Percentiles rank a stretch among this genome's conserved stretches.
These are phyloP conservation scores for Salix udensis DNA, from an alignment of 345 rosid genomes.

Conservation along the genomic window DNA sequence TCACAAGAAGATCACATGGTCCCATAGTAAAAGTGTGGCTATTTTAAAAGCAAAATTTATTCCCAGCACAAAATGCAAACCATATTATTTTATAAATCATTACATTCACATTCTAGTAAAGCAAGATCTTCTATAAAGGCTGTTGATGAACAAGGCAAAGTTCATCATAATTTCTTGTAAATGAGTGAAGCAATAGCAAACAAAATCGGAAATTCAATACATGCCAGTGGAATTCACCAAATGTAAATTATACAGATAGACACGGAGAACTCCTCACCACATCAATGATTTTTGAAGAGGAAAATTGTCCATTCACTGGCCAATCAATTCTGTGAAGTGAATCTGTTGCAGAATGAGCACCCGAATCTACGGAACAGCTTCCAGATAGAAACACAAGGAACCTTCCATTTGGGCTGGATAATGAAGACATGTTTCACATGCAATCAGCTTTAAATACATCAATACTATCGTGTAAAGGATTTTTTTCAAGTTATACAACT, in stretches of 20 bases:
- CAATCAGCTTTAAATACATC: not conserved
- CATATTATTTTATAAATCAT: no score
- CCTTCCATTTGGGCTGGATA: constrained; percentile 78
- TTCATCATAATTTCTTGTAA: not conserved
- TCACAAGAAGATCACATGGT: not conserved
- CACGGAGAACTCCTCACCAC: constrained; percentile 58
- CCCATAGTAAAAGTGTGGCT: not conserved
- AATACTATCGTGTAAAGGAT: not conserved
- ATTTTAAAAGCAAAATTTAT: no score
- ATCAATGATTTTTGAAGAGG: constrained; percentile 47
- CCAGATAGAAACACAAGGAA: constrained; percentile 70
- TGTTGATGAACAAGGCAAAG: not conserved
- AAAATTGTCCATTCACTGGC: constrained; percentile 50
- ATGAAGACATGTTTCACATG: constrained; percentile 11
- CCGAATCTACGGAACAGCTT: constrained; percentile 70
- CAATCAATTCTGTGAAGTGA: constrained; percentile 80
- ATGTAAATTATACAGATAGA: not conserved
- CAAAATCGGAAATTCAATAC: not conserved
- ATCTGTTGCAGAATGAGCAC: constrained; percentile 65
- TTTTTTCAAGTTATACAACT: not conserved
- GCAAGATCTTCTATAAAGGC: not conserved
- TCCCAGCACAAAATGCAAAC: no score
- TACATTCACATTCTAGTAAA: not conserved
- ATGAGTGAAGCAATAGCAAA: not conserved
- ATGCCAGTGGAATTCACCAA: not conserved